phyloP scores from a whole-genome alignment of 768 basidiomycete species.

The Floccularia luteovirens region DNA sequence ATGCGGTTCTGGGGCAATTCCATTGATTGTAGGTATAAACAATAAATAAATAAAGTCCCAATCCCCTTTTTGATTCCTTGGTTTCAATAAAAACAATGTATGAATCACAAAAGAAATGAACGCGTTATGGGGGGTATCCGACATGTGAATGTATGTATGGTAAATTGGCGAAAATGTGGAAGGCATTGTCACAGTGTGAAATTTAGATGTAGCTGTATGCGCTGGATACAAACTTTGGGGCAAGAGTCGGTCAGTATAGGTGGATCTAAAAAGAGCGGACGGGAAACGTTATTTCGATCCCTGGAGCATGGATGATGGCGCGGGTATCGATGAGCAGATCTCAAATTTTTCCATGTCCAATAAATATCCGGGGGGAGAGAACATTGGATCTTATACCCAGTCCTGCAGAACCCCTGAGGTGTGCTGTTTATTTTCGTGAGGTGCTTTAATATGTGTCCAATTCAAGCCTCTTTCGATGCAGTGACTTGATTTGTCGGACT shows the following conservation, averaged over 20 bases:
- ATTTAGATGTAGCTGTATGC: no score
- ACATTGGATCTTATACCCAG: not conserved
- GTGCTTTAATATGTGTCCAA: not conserved
- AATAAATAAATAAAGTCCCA: no score
- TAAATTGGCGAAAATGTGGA: no score
- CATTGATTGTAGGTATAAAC: no score
- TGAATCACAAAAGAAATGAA: no score
- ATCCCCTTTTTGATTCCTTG: no score
- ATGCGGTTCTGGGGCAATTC: no score
- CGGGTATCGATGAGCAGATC: not conserved
- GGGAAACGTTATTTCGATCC: not conserved
- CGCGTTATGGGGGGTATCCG: no score
- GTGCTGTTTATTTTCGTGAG: not conserved
- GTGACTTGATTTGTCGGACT: not conserved
- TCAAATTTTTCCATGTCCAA: not conserved
- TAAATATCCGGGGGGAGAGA: conserved; percentile 1
- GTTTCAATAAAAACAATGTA: no score
- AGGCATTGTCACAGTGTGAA: no score
- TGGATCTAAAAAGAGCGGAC: conserved; percentile 3
- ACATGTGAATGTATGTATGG: no score
- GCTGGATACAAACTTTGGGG: not conserved
- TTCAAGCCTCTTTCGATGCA: not conserved
- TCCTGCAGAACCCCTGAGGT: no score
- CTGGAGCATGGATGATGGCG: not conserved
- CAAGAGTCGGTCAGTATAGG: conserved; percentile 3